Evolutionary conservation across 257 asterid species (phyloP).

Genomic region (Petrea volubilis): DNA sequence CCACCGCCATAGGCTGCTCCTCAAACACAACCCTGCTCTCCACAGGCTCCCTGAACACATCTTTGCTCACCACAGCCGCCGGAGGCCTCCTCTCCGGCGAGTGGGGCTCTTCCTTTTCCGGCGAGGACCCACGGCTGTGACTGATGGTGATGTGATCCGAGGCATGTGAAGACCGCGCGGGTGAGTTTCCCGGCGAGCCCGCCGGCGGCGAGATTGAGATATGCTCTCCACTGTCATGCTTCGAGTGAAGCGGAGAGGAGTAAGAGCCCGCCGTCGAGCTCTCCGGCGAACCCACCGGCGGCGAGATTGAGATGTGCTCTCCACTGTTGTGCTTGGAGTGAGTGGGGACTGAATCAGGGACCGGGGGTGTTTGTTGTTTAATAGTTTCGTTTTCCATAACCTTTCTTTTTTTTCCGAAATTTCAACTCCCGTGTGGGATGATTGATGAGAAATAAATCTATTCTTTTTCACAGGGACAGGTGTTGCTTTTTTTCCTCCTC

Average conservation of each 20-base stretch:
- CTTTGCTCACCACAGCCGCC: slow-evolving; percentile 34
- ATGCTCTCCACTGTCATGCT: slow-evolving; percentile 37
- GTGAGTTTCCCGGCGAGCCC: slow-evolving; percentile 41
- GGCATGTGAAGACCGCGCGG: slow-evolving; percentile 47
- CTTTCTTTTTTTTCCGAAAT: background rate
- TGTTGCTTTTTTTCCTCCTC: background rate
- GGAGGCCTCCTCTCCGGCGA: slow-evolving; percentile 26
- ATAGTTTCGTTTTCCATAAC: slow-evolving; percentile 28
- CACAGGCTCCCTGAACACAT: slow-evolving; percentile 35
- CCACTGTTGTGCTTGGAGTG: slow-evolving; percentile 28
- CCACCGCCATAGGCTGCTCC: slow-evolving; percentile 26
- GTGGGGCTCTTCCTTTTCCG: slow-evolving; percentile 29
- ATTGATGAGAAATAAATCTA: background rate
- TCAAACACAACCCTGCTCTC: slow-evolving; percentile 38
- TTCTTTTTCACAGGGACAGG: background rate
- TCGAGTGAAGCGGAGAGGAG: slow-evolving; percentile 37
- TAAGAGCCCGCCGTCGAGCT: slow-evolving; percentile 38
- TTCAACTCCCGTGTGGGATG: background rate
- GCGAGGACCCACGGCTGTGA: slow-evolving; percentile 43
- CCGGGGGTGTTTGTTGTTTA: slow-evolving; percentile 17
- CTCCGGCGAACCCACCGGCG: slow-evolving; percentile 35
- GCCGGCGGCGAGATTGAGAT: slow-evolving; percentile 41
- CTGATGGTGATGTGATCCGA: slow-evolving; percentile 45
- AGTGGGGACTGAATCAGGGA: slow-evolving; percentile 18
- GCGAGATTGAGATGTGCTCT: slow-evolving; percentile 47